These are phyloP conservation scores for Geotrichum fermentans DNA, from an alignment of 1,139 yeast genomes.

Conservation along the genomic window DNA sequence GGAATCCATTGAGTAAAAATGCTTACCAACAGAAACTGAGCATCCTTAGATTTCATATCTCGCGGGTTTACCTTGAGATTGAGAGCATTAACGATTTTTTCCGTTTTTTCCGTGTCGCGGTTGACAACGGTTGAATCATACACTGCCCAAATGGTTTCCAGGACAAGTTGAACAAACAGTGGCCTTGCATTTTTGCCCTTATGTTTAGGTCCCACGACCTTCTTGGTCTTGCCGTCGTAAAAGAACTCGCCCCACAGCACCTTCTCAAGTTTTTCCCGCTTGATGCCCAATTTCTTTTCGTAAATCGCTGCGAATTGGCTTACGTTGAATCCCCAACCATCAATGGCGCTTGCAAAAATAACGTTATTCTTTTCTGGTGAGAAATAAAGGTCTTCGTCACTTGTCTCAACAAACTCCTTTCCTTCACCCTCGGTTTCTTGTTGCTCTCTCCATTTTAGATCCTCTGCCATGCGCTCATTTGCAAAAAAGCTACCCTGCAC, in stretches of 20 bases:
- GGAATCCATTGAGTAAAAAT: conserved; percentile 95
- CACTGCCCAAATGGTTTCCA: conserved; percentile 90
- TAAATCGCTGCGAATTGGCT: conserved; percentile 85
- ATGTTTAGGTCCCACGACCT: conserved; percentile 48
- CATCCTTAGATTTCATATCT: conserved; percentile 76
- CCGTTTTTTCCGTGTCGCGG: conserved; percentile 65
- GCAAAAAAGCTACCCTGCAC: conserved; percentile 90
- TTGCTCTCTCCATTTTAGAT: conserved; percentile 72
- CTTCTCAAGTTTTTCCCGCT: conserved; percentile 69
- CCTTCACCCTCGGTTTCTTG: conserved; percentile 36
- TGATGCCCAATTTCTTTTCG: conserved; percentile 79
- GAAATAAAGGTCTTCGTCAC: conserved; percentile 82
- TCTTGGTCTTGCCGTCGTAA: conserved; percentile 84
- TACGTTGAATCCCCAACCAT: conserved; percentile 96
- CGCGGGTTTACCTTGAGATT: conserved; percentile 66
- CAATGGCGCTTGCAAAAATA: conserved; percentile 88
- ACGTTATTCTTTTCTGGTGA: conserved; percentile 89
- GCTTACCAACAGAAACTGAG: conserved; percentile 55
- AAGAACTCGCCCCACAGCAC: conserved; percentile 96
- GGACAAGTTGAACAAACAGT: conserved; percentile 76
- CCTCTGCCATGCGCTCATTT: conserved; percentile 91
- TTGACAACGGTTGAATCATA: conserved; percentile 66
- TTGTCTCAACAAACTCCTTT: conserved; percentile 59
- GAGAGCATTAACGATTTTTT: conserved; percentile 67
- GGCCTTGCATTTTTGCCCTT: conserved; percentile 58